Evolutionary conservation across 257 asterid species (phyloP), one percentile per base, ranked within the genome.

Genomic region (Vinca minor): DNA sequence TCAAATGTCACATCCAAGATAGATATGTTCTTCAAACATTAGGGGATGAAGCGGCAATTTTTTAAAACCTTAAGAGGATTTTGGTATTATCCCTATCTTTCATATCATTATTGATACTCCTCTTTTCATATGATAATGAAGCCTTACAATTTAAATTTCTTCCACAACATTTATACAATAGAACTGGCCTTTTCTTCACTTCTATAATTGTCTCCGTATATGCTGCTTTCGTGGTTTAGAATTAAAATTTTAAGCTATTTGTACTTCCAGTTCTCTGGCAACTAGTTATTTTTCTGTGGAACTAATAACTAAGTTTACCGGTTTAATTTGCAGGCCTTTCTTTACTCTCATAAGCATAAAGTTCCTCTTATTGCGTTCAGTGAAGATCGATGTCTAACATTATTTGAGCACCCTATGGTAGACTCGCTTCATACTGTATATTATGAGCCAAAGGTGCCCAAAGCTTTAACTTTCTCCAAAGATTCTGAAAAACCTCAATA

Each of bases 371-470:
- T 86, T 75, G 97, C 95, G 79, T 93, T 93, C 68, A 69, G 92
- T 63, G 89, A 84, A 71, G 89, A 76, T 66, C 85, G 94, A 21
- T 89, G 96, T 77, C 78, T 89, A 64, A 79, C 98, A 69, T 79
- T 89, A 81, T 93, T 93, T 65, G 82, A 93, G 66, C 97, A 93
- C 77, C 96, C 95, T 72, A 84, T 82, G 12, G 97, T 93, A 72
- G 87, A 89, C 68, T 76, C 90, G 11, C 93, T 93, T 69, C 98
- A 93, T 73, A 93, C 98, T 6, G 69, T 82, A 66, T 89, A 89
- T 84, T 85, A 84, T 38, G 98, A 93, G 76, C 98, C 98, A 72
- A 87, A 89, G 94, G 98, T 93, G 68, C 69, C n/a, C 73, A 48
- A 56, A 63, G 71, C 59, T 32, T 64, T 39, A 23, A 41, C 39